phyloP scores from a whole-genome alignment of 768 basidiomycete species.

The Russula virescens region DNA sequence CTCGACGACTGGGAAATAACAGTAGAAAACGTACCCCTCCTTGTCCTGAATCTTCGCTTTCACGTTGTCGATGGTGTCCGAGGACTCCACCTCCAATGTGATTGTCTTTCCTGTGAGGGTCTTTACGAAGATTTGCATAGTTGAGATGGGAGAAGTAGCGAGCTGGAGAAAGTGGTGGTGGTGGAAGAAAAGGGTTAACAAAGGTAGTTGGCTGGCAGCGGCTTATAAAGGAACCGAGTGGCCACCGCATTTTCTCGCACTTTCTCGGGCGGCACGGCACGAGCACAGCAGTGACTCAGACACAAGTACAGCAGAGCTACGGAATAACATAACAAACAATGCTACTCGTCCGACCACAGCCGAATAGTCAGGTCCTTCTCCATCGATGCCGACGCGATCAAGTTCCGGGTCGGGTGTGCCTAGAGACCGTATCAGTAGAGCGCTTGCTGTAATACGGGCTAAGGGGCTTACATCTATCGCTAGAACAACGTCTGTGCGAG shows the following conservation, averaged over 20 bases:
- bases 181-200: neutral
- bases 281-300: neutral
- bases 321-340: neutral
- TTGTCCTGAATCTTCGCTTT: constrained; percentile 87
- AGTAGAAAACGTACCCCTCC: constrained; percentile 51
- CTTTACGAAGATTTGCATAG: constrained; percentile 53
- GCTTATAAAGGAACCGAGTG: constrained; percentile 8
- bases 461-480: constrained; percentile 53
- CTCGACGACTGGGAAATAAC: too few relatives aligned
- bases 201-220: neutral
- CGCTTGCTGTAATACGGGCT: neutral
- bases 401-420: constrained; percentile 69
- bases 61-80: constrained; percentile 65
- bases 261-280: neutral
- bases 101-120: constrained; percentile 71
- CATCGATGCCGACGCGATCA: constrained; percentile 85
- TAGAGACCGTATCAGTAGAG: constrained; percentile 31
- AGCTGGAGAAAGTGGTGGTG: neutral
- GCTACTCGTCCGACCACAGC: constrained; percentile 41
- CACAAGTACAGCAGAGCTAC: too few relatives aligned
- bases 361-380: constrained; percentile 84
- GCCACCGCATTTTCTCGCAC: neutral
- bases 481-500: constrained; percentile 54
- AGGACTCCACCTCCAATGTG: constrained; percentile 67
- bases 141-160: constrained; percentile 3